Percentiles rank a stretch among this genome's conserved stretches.
Conservation (phyloP, 495 filamentous ascomycete genomes). For the Filosporella fistucella region DNA sequence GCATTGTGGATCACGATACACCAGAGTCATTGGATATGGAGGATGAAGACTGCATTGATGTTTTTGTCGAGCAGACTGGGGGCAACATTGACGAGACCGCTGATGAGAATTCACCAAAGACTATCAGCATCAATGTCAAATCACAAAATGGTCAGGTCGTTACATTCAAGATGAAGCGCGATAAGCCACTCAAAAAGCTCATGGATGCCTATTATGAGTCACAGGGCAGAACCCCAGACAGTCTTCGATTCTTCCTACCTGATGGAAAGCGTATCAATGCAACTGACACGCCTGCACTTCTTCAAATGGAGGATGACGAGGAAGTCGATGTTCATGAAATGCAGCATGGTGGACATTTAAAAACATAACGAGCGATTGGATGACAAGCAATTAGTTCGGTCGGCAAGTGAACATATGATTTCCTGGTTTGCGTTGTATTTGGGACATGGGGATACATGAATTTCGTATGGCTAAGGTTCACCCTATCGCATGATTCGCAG, state of each 20-base stretch:
- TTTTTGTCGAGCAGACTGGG: slow-evolving; percentile 77
- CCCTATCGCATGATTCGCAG: too few species aligned
- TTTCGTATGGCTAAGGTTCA: too few species aligned
- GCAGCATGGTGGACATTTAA: neutral
- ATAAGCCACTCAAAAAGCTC: neutral
- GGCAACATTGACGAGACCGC: slow-evolving; percentile 22
- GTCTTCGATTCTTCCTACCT: neutral
- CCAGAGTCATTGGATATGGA: slow-evolving; percentile 54
- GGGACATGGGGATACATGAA: too few species aligned
- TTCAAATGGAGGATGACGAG: neutral
- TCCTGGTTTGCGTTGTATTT: too few species aligned
- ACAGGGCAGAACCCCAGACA: neutral
- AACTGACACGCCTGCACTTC: neutral
- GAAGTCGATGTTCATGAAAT: neutral
- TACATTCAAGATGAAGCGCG: neutral
- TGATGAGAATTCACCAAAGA: neutral
- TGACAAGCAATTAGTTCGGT: too few species aligned
- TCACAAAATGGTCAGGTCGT: neutral
- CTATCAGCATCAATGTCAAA: neutral
- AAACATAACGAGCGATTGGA: too few species aligned
- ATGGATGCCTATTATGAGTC: neutral
- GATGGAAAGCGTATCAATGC: neutral
- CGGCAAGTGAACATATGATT: too few species aligned
- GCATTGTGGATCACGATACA: neutral
- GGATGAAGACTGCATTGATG: slow-evolving; percentile 73